Conservation (phyloP, 2,329 filamentous ascomycete species). For the Aspergillus tubingensis region DNA sequence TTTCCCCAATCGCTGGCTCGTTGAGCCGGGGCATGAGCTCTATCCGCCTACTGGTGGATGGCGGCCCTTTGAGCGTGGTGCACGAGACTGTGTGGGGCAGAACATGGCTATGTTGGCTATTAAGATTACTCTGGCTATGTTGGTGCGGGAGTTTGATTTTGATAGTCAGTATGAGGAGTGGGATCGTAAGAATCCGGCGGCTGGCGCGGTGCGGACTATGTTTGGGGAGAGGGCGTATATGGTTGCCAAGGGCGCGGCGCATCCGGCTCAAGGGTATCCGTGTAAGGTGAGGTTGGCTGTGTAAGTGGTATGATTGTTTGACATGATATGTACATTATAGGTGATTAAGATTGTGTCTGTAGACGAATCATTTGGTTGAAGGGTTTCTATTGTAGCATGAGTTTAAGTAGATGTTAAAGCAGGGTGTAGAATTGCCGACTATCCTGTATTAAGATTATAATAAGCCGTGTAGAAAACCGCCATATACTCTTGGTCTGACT, state of each 20-base stretch:
- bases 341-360: too few relatives aligned
- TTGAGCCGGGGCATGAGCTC: constrained; percentile 22
- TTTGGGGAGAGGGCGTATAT: neutral
- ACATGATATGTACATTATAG: too few relatives aligned
- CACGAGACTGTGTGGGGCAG: constrained; percentile 53
- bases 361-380: too few relatives aligned
- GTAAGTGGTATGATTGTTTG: too few relatives aligned
- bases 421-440: too few relatives aligned
- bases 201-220: neutral
- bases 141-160: constrained; percentile 23
- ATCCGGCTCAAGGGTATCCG: neutral
- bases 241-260: neutral
- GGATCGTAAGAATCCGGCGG: neutral
- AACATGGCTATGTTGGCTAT: constrained; percentile 50
- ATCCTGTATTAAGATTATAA: too few relatives aligned
- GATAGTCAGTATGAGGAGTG: neutral
- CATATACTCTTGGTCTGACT: too few relatives aligned
- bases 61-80: constrained; percentile 53
- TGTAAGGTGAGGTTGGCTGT: neutral
- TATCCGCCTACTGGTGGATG: constrained; percentile 43
- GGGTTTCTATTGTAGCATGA: too few relatives aligned
- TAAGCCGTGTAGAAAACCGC: too few relatives aligned
- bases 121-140: constrained; percentile 28
- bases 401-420: rapidly evolving
- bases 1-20: constrained; percentile 40